Evolutionary conservation across 352 stramenopile species (phyloP).

Genomic region (Globisporangium mamillatum): DNA sequence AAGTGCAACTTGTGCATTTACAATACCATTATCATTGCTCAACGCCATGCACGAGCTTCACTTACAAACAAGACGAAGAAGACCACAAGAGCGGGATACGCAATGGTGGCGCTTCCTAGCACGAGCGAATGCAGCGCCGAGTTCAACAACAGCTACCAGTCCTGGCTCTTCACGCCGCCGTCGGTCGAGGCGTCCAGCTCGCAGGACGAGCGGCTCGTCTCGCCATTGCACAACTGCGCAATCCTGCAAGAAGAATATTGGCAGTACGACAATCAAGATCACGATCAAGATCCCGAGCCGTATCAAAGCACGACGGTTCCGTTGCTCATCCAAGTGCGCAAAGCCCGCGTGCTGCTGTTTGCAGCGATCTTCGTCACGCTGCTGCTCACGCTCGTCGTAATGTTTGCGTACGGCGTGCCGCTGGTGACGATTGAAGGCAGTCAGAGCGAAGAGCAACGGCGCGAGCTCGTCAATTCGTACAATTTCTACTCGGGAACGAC

Average conservation of each 20-base stretch:
- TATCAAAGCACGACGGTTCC: constrained; percentile 19
- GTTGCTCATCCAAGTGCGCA: constrained; percentile 25
- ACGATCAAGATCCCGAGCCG: background rate
- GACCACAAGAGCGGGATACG: background rate
- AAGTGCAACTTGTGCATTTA: constrained; percentile 4
- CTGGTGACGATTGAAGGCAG: constrained; percentile 24
- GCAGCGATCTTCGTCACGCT: constrained; percentile 18
- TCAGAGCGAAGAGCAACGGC: constrained; percentile 12
- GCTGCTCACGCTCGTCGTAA: constrained; percentile 24
- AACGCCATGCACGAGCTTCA: background rate
- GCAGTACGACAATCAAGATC: constrained; percentile 8
- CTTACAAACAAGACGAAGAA: background rate
- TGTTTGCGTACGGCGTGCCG: constrained; percentile 28
- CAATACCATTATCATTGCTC: background rate
- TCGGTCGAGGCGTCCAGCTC: background rate
- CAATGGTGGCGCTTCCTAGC: background rate
- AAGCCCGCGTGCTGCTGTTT: constrained; percentile 24
- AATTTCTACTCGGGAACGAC: constrained; percentile 54
- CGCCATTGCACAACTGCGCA: constrained; percentile 26
- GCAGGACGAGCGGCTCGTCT: constrained; percentile 13
- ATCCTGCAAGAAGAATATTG: constrained; percentile 14
- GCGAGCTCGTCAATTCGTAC: constrained; percentile 31
- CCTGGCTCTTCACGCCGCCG: constrained; percentile 14
- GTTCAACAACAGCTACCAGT: constrained; percentile 9
- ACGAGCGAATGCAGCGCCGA: constrained; percentile 6